Base-by-base conservation (phyloP, 345 rosid species). In the Moricandia moricandioides region DNA sequence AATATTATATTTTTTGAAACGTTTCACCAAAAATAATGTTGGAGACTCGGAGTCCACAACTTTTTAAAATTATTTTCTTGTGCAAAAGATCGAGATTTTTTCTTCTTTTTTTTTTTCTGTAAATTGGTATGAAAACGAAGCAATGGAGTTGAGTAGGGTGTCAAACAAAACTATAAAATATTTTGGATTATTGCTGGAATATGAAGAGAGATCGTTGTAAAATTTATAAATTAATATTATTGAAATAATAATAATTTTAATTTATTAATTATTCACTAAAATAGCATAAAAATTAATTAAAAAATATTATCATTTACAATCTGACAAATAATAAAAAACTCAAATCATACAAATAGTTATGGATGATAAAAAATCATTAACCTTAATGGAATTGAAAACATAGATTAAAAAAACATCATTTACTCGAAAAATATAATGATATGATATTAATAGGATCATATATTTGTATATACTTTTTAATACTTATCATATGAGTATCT, bases 11-110 rank as follows among this genome's bases (percentile, higher is more conserved):
- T 51, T 2, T 9, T 54, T 62, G 2, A 37, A 37, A 37, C 9
- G 4, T 21, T 37, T 37, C 12, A 37, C 43, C 43, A 37, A 37
- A 37, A 37, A 37, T n/a, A 37, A 26, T 75, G 69, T 69, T 75
- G 79, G 62, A 75, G 63, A 27, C 56, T 49, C 69, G 61, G 56
- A 67, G 69, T 69, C 79, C 79, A 76, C 69, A 69, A 68, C 14
- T 31, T 59, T 8, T 12, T 0, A 0, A 16, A 7, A 14, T 8
- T 31, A 9, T 57, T 6, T 58, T 1, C 31, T 29, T 29, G 31
- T 65, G 12, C 43, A 58, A 30, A 57, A 18, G 18, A 31, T 29
- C 31, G 31, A 29, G 31, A 29, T 2, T 29, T 2, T 47, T 17
- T 43, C 24, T 33, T 29, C 24, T 47, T 17, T 43, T 34, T 33